Evolutionary conservation across 495 filamentous ascomycete species (phyloP).

Genomic region (Chaetomium tenue): DNA sequence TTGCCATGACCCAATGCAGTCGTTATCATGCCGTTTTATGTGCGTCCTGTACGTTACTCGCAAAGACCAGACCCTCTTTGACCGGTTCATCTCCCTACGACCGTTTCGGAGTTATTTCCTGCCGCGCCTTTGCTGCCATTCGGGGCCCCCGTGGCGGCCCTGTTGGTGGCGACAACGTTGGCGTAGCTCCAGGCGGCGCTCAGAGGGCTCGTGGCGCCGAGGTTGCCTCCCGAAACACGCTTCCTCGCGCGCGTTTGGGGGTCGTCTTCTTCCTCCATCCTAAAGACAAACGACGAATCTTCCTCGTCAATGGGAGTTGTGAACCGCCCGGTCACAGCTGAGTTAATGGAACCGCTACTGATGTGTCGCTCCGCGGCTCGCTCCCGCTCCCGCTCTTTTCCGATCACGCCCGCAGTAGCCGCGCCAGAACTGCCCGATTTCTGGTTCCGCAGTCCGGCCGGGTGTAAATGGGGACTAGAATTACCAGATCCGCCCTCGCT

Average conservation of each 20-base stretch:
- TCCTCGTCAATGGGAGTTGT: conserved; percentile 75
- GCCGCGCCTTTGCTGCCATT: conserved; percentile 24
- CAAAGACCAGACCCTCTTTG: not conserved
- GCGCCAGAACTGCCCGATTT: conserved; percentile 31
- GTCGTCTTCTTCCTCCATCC: conserved; percentile 74
- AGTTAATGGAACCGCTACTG: conserved; percentile 51
- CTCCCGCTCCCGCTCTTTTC: conserved; percentile 36
- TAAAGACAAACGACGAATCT: conserved; percentile 72
- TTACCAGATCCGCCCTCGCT: conserved; percentile 40
- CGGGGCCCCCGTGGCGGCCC: conserved; percentile 3
- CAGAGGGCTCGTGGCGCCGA: conserved; percentile 37
- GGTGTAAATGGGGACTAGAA: conserved; percentile 43
- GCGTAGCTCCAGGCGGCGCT: conserved; percentile 43
- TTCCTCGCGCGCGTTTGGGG: conserved; percentile 46
- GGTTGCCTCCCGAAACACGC: conserved; percentile 37
- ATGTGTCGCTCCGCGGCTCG: conserved; percentile 51
- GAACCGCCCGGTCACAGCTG: conserved; percentile 49
- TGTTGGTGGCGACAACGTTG: conserved; percentile 36
- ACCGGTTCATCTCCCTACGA: conserved; percentile 25
- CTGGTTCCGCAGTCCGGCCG: conserved; percentile 34
- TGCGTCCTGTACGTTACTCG: not conserved
- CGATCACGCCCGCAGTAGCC: conserved; percentile 32
- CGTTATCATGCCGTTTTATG: not conserved
- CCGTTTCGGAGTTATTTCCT: conserved; percentile 23
- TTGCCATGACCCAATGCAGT: conserved; percentile 16